Evolutionary conservation across 2,329 filamentous ascomycete genomes (phyloP), one percentile per base, ranked within the genome.

Genomic region (Penicillium sp.): DNA sequence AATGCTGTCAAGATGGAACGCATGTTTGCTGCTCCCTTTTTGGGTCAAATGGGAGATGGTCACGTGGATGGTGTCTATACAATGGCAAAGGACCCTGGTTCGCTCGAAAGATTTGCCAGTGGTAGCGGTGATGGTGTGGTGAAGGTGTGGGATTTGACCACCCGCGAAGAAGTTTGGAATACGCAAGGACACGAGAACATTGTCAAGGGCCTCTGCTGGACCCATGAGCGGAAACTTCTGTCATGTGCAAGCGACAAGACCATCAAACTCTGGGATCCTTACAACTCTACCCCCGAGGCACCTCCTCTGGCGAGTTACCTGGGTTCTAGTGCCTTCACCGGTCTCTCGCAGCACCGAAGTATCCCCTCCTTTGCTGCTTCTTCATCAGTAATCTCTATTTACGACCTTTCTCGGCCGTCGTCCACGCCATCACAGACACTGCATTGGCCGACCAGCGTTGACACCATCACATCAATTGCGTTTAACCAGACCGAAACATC

Each of bases 401-500:
- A 95, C 69, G 91, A 96, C 65, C 79, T 93, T 39, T 85, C 88
- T 45, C 81, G 88, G 38, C 85, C 88, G 48, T 88, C 86, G 27
- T 77, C 78, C 1, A 84, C 86, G 0, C 86, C 90, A 1, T 84
- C 87, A 5, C 88, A 95, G 68, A 85, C 86, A 25, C 77, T 96
- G 11, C 79, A 82, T 53, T 96, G 90, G 89, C 91, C 91, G 4
- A 93, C 86, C 4, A 82, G 85, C 8, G 84, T 88, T 49, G 93
- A 95, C 68, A 97, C 93, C 4, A 93, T 97, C 69, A 95, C 83
- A 38, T 80, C 86, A 9, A 80, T 96, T 49, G 80, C 87, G 37
- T 95, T 97, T 75, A 98, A 97, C 72, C 86, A 94, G 65, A 86
- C 88, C 34, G 93, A 98, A 73, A 95, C 91, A 0, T 94, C 88